A percentile compares a stretch with the other conserved stretches of the same genome.
These are phyloP conservation scores for Furcasterigmium sp. DNA, from an alignment of 2,329 filamentous ascomycete species.

Conservation along the genomic window DNA sequence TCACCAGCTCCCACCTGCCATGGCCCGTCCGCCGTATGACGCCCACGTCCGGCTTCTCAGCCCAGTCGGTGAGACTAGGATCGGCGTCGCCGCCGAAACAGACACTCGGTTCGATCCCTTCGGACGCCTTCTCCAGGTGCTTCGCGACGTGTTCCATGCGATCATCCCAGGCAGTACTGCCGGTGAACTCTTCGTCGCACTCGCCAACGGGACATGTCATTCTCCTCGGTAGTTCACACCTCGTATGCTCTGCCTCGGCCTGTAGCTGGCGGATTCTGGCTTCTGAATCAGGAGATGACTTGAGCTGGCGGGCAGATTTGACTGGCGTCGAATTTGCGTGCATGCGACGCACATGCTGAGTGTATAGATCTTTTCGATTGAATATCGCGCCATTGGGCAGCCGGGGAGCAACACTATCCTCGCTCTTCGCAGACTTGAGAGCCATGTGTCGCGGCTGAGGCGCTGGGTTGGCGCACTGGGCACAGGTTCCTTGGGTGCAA, in stretches of 20 bases:
- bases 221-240: slow-evolving; percentile 55
- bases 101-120: slow-evolving; percentile 21
- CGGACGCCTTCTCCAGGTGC: slow-evolving; percentile 60
- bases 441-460: slow-evolving; percentile 1
- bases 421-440: background rate
- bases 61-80: slow-evolving; percentile 33
- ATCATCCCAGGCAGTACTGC: slow-evolving; percentile 66
- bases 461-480: slow-evolving; percentile 21
- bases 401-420: slow-evolving; percentile 2
- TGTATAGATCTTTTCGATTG: slow-evolving; percentile 89
- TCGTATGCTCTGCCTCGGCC: slow-evolving; percentile 50
- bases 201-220: slow-evolving; percentile 57
- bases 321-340: slow-evolving; percentile 52
- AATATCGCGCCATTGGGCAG: slow-evolving; percentile 60
- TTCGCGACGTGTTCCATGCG: slow-evolving; percentile 83
- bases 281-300: slow-evolving; percentile 36
- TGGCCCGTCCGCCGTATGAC: slow-evolving; percentile 23
- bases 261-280: slow-evolving; percentile 52
- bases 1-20: slow-evolving; percentile 26
- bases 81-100: slow-evolving; percentile 34
- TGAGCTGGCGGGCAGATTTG: slow-evolving; percentile 31
- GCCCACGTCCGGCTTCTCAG: slow-evolving; percentile 25
- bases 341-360: slow-evolving; percentile 83
- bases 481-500: slow-evolving; percentile 62
- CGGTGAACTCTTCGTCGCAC: slow-evolving; percentile 58